A percentile compares a stretch with the other conserved stretches of the same genome.
These are phyloP conservation scores for Erysimum cheiranthoides DNA, from an alignment of 345 rosid species.

Conservation along the genomic window DNA sequence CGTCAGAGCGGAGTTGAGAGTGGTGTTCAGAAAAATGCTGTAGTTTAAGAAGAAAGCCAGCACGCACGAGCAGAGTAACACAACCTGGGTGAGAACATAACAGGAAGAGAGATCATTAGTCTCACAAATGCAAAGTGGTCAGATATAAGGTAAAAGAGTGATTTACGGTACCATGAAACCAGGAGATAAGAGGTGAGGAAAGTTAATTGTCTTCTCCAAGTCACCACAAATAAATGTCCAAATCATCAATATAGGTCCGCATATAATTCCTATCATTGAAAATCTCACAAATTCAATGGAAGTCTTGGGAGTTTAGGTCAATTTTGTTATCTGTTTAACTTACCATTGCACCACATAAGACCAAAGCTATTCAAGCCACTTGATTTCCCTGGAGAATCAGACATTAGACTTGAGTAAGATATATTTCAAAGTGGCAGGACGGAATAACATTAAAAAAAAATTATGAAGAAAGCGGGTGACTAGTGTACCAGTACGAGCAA, in stretches of 20 bases:
- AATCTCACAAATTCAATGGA: constrained; percentile 37
- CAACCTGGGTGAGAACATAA: constrained; percentile 56
- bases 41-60: constrained; percentile 97
- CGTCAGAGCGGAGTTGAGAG: constrained; percentile 94
- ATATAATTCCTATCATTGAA: constrained; percentile 64
- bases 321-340: constrained; percentile 4
- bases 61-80: constrained; percentile 75
- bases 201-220: constrained; percentile 63
- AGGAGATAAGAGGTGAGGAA: constrained; percentile 69
- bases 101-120: constrained; percentile 21
- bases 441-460: not conserved
- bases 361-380: constrained; percentile 99
- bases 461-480: constrained; percentile 19
- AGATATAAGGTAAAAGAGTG: not conserved
- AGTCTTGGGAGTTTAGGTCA: constrained; percentile 6
- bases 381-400: constrained; percentile 73
- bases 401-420: constrained; percentile 17
- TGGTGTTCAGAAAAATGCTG: constrained; percentile 91
- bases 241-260: constrained; percentile 83
- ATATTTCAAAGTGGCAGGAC: constrained; percentile 11
- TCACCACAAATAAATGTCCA: constrained; percentile 90
- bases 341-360: constrained; percentile 99
- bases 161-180: constrained; percentile 79
- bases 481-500: constrained; percentile 78
- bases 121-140: not conserved